phyloP scores from a whole-genome alignment of 495 filamentous ascomycete species.

The Podospora tetraspora region DNA sequence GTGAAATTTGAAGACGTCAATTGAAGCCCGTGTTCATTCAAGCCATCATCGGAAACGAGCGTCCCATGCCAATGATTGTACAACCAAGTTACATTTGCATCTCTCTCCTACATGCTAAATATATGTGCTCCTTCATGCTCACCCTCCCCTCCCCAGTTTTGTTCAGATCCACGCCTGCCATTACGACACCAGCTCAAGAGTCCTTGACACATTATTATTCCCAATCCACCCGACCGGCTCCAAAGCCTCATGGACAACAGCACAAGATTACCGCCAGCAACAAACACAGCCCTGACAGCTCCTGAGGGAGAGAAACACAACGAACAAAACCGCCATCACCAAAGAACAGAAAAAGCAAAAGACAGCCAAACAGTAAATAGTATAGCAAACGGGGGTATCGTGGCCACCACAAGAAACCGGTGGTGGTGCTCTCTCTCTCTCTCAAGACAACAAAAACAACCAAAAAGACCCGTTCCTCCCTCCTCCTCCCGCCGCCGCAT shows the following conservation, averaged over 20 bases:
- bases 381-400: constrained; percentile 8
- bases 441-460: constrained; percentile 3
- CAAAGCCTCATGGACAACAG: background rate
- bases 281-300: background rate
- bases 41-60: background rate
- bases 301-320: background rate
- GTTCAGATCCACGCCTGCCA: background rate
- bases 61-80: background rate
- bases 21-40: background rate
- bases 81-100: background rate
- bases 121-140: background rate
- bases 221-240: background rate
- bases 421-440: background rate
- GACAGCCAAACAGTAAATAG: constrained; percentile 9
- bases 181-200: background rate
- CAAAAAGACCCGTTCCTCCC: constrained; percentile 7
- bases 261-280: background rate
- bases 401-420: background rate
- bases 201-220: background rate
- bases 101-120: background rate
- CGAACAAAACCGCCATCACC: background rate
- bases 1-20: background rate
- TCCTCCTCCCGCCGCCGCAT: background rate
- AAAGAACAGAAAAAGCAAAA: background rate
- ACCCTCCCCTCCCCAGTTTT: background rate